Evolutionary conservation across 805 yeast species (phyloP), one percentile per base, ranked within the genome.

Genomic region (Candida xiaguanensis): DNA sequence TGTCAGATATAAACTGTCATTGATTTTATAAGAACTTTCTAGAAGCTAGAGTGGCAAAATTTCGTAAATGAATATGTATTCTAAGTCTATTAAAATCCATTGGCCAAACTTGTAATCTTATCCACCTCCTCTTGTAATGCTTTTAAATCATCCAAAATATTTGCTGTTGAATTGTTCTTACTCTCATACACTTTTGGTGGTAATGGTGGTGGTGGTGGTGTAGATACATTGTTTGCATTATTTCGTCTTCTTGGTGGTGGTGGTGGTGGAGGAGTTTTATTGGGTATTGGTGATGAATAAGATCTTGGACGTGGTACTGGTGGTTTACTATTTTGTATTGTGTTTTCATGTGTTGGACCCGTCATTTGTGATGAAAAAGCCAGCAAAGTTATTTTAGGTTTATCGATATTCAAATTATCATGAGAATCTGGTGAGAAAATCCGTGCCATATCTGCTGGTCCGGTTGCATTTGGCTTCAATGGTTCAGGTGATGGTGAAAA

Each of bases 51-150:
- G n/a, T n/a, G n/a, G n/a, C n/a, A n/a, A n/a, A n/a, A n/a, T n/a
- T n/a, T n/a, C n/a, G n/a, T n/a, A 20, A 20, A 20, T 7, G 9
- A 9, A 9, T 20, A 32, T 32, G 28, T 32, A 32, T 23, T 18
- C 20, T 23, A 22, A 33, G 24, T 35, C 38, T 29, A 24, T 36
- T 27, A 67, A 43, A 67, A 68, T 11, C 73, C 74, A 13, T 74
- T 74, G 7, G 73, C 65, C 69, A 68, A 58, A 40, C 55, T 57
- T 43, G 73, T 58, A 38, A 82, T 62, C 38, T 72, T 69, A 49
- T 83, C 84, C 16, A 83, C 87, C 55, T 83, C 89, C 26, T 72
- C 81, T 50, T 82, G 87, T 34, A 83, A 65, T 7, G 82, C 82
- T 51, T 74, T 74, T 41, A 83, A 63, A 52, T 82, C 84, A 34